Percentiles rank a stretch among this genome's conserved stretches.
phyloP scores from a whole-genome alignment of 257 asterid genomes.

The Fraxinus americana region DNA sequence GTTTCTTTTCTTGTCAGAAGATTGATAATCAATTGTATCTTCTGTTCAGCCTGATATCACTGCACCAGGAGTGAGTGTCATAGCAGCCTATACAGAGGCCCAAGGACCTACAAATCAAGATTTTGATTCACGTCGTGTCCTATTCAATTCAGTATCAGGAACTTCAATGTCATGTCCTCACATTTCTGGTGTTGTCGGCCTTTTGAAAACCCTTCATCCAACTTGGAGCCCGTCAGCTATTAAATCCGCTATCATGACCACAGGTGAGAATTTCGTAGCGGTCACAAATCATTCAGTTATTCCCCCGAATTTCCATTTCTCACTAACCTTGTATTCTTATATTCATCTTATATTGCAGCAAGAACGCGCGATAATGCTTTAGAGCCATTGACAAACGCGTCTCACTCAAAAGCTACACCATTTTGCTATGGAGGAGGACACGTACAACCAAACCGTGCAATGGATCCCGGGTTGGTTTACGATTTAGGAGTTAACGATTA shows the following conservation, averaged over 20 bases:
- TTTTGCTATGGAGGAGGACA: constrained; percentile 93
- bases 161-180: constrained; percentile 99
- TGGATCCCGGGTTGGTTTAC: constrained; percentile 91
- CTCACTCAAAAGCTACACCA: constrained; percentile 60
- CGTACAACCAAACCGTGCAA: constrained; percentile 81
- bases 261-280: constrained; percentile 42
- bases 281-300: not conserved
- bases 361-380: constrained; percentile 58
- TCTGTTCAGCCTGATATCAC: constrained; percentile 86
- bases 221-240: constrained; percentile 97
- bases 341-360: constrained; percentile 45
- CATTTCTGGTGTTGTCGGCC: constrained; percentile 83
- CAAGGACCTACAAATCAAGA: constrained; percentile 70
- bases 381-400: constrained; percentile 58
- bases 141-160: constrained; percentile 71
- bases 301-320: not conserved
- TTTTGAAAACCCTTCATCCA: constrained; percentile 77
- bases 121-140: constrained; percentile 59
- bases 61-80: constrained; percentile 90
- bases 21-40: not conserved
- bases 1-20: not conserved
- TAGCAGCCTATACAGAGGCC: constrained; percentile 80
- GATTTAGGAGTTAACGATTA: constrained; percentile 58
- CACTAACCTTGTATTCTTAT: not conserved
- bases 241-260: constrained; percentile 81